Base-by-base conservation (phyloP, 2,329 filamentous ascomycete genomes). In the Nemania sp. region DNA sequence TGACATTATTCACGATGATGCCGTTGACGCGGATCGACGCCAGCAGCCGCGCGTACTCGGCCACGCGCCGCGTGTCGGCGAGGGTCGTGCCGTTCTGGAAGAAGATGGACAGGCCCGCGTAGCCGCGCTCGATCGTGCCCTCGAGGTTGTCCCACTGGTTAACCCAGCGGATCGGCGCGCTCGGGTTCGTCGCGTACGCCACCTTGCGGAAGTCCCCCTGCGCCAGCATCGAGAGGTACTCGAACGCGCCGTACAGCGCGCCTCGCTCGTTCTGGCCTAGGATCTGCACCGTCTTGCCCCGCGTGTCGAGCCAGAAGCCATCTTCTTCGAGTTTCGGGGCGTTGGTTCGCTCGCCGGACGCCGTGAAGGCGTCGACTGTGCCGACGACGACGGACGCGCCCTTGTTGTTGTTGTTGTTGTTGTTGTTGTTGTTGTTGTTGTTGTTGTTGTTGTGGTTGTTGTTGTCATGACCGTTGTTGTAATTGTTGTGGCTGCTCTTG, bases 121-220 rank as follows among this genome's bases (percentile, higher is more conserved):
- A 91, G 17, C 88, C 88, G 54, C 88, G 78, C 71, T 90, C 88
- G 46, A 91, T 86, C 42, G 80, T 85, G 12, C 87, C 82, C 59
- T 88, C 82, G 71, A 90, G 77, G 65, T 91, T 90, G 70, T 91
- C 87, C 88, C 88, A 91, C 65, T 91, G 83, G 68, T 91, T 90
- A 0, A 85, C 82, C 88, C 88, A 90, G 64, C 88, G 81, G 43
- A 91, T 74, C 0, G 77, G 70, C 9, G 78, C 73, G 7, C 77
- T 79, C 13, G 79, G 77, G 35, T 83, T 77, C 76, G 84, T 82
- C 7, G 79, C 80, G 18, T 83, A 77, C 11, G 84, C 78, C 55
- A 84, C 80, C 67, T 81, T 77, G 56, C 81, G 81, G 64, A 72
- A 71, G 59, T 73, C 72, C 3, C 67, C 71, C 51, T 73, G 72